Evolutionary conservation across 768 basidiomycete species (phyloP).

Genomic region (Pulveroboletus sp.): DNA sequence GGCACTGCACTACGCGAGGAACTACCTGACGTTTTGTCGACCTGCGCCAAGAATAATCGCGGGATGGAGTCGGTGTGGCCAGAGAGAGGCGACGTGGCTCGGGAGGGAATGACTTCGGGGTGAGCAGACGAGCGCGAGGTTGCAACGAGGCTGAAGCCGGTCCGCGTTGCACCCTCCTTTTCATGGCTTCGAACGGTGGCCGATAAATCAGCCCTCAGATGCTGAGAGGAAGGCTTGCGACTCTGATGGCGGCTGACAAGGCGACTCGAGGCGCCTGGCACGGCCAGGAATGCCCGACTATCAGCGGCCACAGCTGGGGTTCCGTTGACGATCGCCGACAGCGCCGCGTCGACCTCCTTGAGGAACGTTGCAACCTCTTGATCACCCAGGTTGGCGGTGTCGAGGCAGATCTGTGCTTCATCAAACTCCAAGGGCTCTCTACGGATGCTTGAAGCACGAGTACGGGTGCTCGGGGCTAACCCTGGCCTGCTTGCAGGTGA

Average conservation of each 20-base stretch:
- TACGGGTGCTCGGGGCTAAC: constrained; percentile 11
- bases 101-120: constrained; percentile 26
- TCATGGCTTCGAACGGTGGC: constrained; percentile 27
- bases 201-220: constrained; percentile 28
- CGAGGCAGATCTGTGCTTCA: constrained; percentile 30
- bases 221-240: constrained; percentile 30
- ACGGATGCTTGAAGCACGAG: constrained; percentile 27
- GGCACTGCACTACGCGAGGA: constrained; percentile 14
- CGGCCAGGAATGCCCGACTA: constrained; percentile 29
- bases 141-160: constrained; percentile 32
- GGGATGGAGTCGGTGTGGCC: constrained; percentile 18
- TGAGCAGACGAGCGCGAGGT: constrained; percentile 21
- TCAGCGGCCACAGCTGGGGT: constrained; percentile 29
- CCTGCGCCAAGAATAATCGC: constrained; percentile 20
- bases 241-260: constrained; percentile 27
- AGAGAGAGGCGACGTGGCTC: constrained; percentile 17
- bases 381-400: constrained; percentile 28
- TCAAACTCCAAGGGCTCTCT: constrained; percentile 29
- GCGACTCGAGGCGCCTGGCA: constrained; percentile 25
- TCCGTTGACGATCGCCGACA: constrained; percentile 24
- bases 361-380: constrained; percentile 32
- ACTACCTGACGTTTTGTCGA: constrained; percentile 12
- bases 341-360: constrained; percentile 29
- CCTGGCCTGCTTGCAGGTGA: constrained; percentile 28
- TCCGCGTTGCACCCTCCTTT: constrained; percentile 22